These are phyloP conservation scores for Daldinia childiae DNA, from an alignment of 495 filamentous ascomycete species.

Conservation along the genomic window DNA sequence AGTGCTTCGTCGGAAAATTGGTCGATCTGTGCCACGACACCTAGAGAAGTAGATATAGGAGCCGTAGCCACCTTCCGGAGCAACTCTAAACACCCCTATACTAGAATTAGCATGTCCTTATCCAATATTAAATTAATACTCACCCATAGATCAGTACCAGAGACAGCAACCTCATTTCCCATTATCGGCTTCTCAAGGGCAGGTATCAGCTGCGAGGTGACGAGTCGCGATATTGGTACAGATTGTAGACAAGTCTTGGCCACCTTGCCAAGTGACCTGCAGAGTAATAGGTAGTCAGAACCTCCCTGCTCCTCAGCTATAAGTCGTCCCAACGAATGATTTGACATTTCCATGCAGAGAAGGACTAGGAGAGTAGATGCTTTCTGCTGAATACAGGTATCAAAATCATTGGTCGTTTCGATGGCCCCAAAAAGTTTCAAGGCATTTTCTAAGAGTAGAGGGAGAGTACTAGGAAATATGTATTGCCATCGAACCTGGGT, in stretches of 20 bases:
- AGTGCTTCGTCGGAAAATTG: constrained; percentile 47
- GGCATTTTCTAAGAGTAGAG: constrained; percentile 39
- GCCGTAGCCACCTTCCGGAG: constrained; percentile 40
- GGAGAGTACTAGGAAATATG: constrained; percentile 36
- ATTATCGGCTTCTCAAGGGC: constrained; percentile 40
- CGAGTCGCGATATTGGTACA: constrained; percentile 47
- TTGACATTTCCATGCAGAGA: constrained; percentile 47
- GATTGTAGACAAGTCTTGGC: constrained; percentile 45
- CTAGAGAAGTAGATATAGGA: constrained; percentile 17
- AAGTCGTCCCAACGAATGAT: constrained; percentile 15
- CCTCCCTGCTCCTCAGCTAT: constrained; percentile 3
- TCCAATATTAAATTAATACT: constrained; percentile 9
- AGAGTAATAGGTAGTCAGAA: constrained; percentile 36
- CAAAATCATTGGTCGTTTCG: constrained; percentile 20
- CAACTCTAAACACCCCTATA: constrained; percentile 48
- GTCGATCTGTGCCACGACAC: constrained; percentile 22
- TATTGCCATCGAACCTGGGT: constrained; percentile 42
- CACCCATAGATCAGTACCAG: constrained; percentile 50
- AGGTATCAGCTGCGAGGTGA: constrained; percentile 46
- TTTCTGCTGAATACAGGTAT: constrained; percentile 47
- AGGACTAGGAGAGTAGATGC: constrained; percentile 43
- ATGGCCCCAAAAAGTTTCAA: constrained; percentile 41
- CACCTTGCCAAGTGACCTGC: constrained; percentile 46
- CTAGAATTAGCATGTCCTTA: constrained; percentile 31
- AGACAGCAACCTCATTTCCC: constrained; percentile 32